phyloP scores from a whole-genome alignment of 2,329 filamentous ascomycete genomes.

The Alternaria dauci region DNA sequence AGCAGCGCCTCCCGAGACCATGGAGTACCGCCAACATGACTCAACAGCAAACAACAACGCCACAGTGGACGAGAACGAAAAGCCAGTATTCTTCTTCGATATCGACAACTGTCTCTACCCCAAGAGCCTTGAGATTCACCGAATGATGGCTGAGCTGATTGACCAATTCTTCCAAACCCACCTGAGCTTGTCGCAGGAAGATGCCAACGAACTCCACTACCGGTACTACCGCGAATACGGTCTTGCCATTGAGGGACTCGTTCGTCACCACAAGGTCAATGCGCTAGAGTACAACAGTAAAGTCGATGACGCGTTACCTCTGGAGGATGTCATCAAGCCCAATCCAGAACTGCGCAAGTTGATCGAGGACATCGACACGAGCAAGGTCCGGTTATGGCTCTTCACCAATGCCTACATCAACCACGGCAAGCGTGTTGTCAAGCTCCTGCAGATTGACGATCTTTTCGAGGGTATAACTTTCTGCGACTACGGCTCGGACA shows the following conservation, averaged over 20 bases:
- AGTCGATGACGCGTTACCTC: constrained; percentile 91
- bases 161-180: constrained; percentile 72
- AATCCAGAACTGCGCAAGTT: constrained; percentile 77
- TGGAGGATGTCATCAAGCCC: constrained; percentile 84
- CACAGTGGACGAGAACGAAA: constrained; percentile 43
- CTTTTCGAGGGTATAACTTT: constrained; percentile 94
- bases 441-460: constrained; percentile 81
- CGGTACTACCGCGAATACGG: constrained; percentile 97
- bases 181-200: constrained; percentile 74
- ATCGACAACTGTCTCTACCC: constrained; percentile 99
- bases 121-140: constrained; percentile 83
- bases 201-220: constrained; percentile 85
- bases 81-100: constrained; percentile 79
- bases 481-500: constrained; percentile 81
- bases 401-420: constrained; percentile 96
- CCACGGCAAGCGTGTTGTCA: constrained; percentile 83
- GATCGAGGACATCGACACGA: constrained; percentile 81
- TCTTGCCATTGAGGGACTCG: constrained; percentile 93
- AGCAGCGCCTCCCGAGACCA: constrained; percentile 14
- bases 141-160: constrained; percentile 88
- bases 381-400: constrained; percentile 88
- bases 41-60: constrained; percentile 2
- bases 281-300: constrained; percentile 92
- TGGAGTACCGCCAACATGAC: constrained; percentile 15
- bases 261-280: constrained; percentile 93